Evolutionary conservation across 176 grass and related monocot species (phyloP), one percentile per base, ranked within the genome.

Genomic region (Cenchrus americanus): DNA sequence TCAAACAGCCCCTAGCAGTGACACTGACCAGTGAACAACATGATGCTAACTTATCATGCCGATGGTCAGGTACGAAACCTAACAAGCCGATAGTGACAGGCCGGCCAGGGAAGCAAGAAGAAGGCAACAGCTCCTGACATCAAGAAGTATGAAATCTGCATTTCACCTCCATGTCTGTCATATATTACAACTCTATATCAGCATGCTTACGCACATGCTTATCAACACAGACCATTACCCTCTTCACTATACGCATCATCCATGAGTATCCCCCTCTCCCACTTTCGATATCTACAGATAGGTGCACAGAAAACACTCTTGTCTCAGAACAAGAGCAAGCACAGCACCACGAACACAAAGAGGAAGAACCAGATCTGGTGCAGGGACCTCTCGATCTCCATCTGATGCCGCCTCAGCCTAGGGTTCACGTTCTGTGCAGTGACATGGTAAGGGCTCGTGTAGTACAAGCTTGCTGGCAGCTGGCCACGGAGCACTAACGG

Each of bases 351-450:
- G 19, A 93, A 92, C 13, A 87, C 77, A 10, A 87, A 87, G 44
- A 99, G 87, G 85, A 93, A 89, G 84, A 92, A 89, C 83, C 91
- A 89, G 69, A 99, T 87, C 77, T 96, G 89, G 54, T 90, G 84
- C 34, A 96, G 84, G 34, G 82, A 83, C 53, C 81, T 82, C 86
- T 89, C 88, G 14, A 99, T 75, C 57, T 82, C 82, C 79, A 91
- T 65, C 69, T 85, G 83, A 62, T 69, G 85, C 64, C 83, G 83
- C 71, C 82, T 85, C 43, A 81, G 50, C 44, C 87, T 73, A 17
- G 87, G 69, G 37, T 67, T 73, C 59, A 66, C 12, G 0, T 66
- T 81, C 23, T 87, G 71, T 0, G 82, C 37, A 0, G 60, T 73
- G 0, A 68, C 61, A 7, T 84, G 23, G 48, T 88, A 88, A 1